Base-by-base conservation (phyloP, 2,329 filamentous ascomycete genomes). In the Pestalotiopsis sp. region DNA sequence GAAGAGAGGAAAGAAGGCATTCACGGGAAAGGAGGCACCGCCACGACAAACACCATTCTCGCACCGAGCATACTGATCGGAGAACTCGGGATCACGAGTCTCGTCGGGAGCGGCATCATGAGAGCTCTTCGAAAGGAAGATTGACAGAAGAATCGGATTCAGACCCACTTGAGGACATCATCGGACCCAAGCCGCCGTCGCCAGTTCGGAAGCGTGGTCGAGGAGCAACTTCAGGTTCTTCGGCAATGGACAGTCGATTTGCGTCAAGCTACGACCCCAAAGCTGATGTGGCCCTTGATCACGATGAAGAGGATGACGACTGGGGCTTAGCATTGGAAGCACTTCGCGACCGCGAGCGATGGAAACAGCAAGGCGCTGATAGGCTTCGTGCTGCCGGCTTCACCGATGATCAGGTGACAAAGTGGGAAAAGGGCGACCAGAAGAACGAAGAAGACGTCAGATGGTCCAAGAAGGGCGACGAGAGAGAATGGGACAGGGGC, bases 271-370 rank as follows among this genome's bases (percentile, higher is more conserved):
- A 91, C 73, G 84, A 89, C 69, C 86, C 87, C 0, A 85, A 80
- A 6, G 77, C 82, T n/a, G 88, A 93, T 73, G 79, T 91, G 3
- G 81, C 85, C 52, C 80, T 83, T 62, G 85, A 86, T 70, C 80
- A 82, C 2, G 82, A 84, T 1, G 82, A 81, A 2, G 80, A 79
- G 25, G 85, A 85, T 36, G 90, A 91, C 70, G 89, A 93, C 69
- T 97, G 94, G 94, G 92, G 93, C 59, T 88, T 93, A 73, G 90
- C 92, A 0, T 83, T 96, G 1, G 94, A 97, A 79, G 90, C 91
- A 4, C 85, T 93, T 68, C 88, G 92, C 52, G 94, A 97, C 77
- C 89, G 93, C n/a, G 88, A 93, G 72, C 91, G 90, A 72, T 94
- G 92, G 89, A 90, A 89, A 75, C 86, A 90, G 71, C 89, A 91